Conservation (phyloP, 2,329 filamentous ascomycete genomes). For the Trichoderma guizhouense region DNA sequence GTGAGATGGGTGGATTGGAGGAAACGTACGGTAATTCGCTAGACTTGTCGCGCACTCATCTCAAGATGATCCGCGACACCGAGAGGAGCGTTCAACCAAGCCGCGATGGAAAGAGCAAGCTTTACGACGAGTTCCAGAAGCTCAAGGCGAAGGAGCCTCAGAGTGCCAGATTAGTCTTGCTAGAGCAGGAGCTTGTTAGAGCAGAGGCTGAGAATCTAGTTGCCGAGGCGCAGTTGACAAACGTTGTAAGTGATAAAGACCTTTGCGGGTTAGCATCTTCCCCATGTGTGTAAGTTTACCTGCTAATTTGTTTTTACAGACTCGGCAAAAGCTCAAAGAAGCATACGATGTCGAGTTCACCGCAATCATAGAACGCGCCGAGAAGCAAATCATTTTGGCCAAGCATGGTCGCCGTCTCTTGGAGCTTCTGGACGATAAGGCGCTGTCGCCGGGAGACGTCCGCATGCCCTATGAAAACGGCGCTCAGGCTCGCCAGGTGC, state of each 20-base stretch:
- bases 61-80: constrained; percentile 94
- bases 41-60: constrained; percentile 74
- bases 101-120: constrained; percentile 80
- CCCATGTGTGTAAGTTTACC: background rate
- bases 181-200: constrained; percentile 94
- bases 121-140: constrained; percentile 87
- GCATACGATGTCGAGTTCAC: constrained; percentile 86
- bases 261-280: background rate
- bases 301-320: constrained; percentile 48
- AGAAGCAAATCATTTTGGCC: constrained; percentile 94
- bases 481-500: constrained; percentile 72
- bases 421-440: constrained; percentile 81
- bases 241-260: constrained; percentile 63
- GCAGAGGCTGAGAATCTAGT: constrained; percentile 95
- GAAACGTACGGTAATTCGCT: constrained; percentile 81
- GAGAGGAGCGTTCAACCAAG: constrained; percentile 94
- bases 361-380: constrained; percentile 89
- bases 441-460: constrained; percentile 80
- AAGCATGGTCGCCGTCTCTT: constrained; percentile 84
- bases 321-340: constrained; percentile 93
- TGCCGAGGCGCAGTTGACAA: constrained; percentile 92
- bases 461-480: constrained; percentile 65
- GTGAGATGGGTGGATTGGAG: constrained; percentile 92
- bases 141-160: constrained; percentile 90
- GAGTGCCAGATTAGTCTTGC: constrained; percentile 72